Percentiles rank a stretch among this genome's conserved stretches.
Conservation (phyloP, 257 asterid species). For the Vinca minor region DNA sequence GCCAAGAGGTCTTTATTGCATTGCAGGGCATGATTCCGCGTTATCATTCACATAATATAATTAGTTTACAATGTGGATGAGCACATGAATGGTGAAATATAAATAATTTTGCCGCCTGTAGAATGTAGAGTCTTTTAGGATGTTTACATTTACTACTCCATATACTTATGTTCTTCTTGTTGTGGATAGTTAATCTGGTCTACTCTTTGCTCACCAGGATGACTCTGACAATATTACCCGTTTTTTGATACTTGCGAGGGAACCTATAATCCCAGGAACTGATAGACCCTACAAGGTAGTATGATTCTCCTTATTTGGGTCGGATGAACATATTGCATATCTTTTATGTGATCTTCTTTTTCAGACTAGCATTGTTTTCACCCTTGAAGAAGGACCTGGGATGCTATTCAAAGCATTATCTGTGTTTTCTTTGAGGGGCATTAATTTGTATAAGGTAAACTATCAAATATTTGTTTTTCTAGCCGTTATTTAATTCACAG, state of each 20-base stretch:
- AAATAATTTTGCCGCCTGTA: too few species aligned
- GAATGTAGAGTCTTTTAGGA: neutral
- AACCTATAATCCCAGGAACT: constrained; percentile 35
- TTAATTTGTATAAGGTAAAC: constrained; percentile 78
- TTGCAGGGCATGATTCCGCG: neutral
- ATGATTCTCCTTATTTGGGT: neutral
- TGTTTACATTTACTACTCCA: neutral
- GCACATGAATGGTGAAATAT: too few species aligned
- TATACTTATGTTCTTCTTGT: neutral
- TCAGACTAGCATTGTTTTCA: constrained; percentile 89
- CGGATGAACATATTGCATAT: neutral
- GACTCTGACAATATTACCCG: constrained; percentile 63
- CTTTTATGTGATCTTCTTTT: constrained; percentile 6
- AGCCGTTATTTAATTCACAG: constrained; percentile 2
- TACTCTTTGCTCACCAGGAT: constrained; percentile 49
- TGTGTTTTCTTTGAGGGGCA: constrained; percentile 75
- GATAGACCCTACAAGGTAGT: constrained; percentile 38
- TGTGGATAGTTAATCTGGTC: constrained; percentile 8
- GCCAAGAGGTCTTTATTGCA: neutral
- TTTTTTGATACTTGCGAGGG: constrained; percentile 86
- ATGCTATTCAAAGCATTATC: constrained; percentile 91
- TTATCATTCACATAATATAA: neutral
- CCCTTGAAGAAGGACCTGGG: constrained; percentile 95
- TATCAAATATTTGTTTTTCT: constrained; percentile 5
- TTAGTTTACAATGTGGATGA: neutral